Evolutionary conservation across 2,329 filamentous ascomycete species (phyloP).

Genomic region (Rasamsonia emersonii): DNA sequence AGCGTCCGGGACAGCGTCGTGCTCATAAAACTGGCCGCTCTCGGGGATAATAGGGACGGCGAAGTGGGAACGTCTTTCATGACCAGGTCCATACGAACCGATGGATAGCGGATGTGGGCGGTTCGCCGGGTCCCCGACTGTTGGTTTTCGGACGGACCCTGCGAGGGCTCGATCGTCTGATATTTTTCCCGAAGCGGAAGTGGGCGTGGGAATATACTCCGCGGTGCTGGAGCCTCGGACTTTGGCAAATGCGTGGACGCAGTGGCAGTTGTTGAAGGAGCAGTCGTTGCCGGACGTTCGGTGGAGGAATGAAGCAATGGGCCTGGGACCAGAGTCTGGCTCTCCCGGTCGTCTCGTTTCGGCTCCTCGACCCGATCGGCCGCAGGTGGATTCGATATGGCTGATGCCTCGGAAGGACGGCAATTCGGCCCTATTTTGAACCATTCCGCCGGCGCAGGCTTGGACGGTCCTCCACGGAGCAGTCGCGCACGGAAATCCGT

Average conservation of each 20-base stretch:
- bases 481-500: slow-evolving; percentile 50
- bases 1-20: slow-evolving; percentile 27
- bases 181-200: slow-evolving; percentile 31
- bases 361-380: too few relatives aligned
- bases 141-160: slow-evolving; percentile 7
- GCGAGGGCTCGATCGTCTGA: slow-evolving; percentile 13
- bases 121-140: slow-evolving; percentile 6
- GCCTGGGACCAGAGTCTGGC: neutral
- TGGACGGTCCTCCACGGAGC: slow-evolving; percentile 21
- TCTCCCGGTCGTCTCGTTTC: too few relatives aligned
- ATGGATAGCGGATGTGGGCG: slow-evolving; percentile 10
- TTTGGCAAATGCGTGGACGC: neutral
- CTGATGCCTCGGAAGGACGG: slow-evolving; percentile 9
- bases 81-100: slow-evolving; percentile 29
- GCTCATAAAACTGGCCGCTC: slow-evolving; percentile 35
- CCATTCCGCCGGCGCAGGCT: slow-evolving; percentile 27
- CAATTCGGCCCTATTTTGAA: slow-evolving; percentile 20
- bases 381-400: too few relatives aligned
- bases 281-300: neutral
- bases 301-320: neutral
- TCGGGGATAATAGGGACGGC: slow-evolving; percentile 36
- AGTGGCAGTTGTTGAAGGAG: neutral
- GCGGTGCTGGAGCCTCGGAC: slow-evolving; percentile 7
- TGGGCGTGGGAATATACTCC: slow-evolving; percentile 26
- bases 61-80: slow-evolving; percentile 29